Evolutionary conservation across 352 stramenopile species (phyloP).

Genomic region (Phytophthora rubi): DNA sequence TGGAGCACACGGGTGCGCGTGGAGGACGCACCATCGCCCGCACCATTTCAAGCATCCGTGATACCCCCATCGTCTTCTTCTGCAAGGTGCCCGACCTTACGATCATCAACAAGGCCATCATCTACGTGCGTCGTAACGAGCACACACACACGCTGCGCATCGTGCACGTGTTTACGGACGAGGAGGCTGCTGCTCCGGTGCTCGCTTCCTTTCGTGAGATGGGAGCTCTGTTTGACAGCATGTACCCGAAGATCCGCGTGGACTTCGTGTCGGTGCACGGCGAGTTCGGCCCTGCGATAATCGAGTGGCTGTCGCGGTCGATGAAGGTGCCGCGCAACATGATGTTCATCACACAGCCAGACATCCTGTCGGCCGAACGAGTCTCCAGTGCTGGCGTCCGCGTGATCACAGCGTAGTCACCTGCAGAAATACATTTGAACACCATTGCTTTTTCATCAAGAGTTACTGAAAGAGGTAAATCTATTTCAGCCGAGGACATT

Average conservation of each 20-base stretch:
- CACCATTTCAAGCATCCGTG: constrained; percentile 74
- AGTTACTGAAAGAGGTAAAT: too few species aligned
- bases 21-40: constrained; percentile 81
- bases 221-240: constrained; percentile 72
- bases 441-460: too few species aligned
- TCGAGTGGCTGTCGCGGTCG: constrained; percentile 76
- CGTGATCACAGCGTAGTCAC: constrained; percentile 73
- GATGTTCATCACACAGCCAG: constrained; percentile 91
- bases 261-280: constrained; percentile 71
- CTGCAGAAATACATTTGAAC: too few species aligned
- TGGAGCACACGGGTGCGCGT: constrained; percentile 64
- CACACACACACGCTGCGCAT: constrained; percentile 90
- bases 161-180: constrained; percentile 65
- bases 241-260: constrained; percentile 89
- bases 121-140: constrained; percentile 94
- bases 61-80: constrained; percentile 93
- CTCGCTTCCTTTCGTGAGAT: constrained; percentile 43
- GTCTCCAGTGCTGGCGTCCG: constrained; percentile 76
- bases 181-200: constrained; percentile 13
- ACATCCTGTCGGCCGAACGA: constrained; percentile 65
- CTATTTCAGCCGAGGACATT: too few species aligned
- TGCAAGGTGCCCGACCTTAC: constrained; percentile 91
- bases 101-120: constrained; percentile 94
- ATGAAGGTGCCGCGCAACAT: constrained; percentile 81
- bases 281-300: constrained; percentile 63